Evolutionary conservation across 768 basidiomycete genomes (phyloP).

Genomic region (Calocera viscosa): DNA sequence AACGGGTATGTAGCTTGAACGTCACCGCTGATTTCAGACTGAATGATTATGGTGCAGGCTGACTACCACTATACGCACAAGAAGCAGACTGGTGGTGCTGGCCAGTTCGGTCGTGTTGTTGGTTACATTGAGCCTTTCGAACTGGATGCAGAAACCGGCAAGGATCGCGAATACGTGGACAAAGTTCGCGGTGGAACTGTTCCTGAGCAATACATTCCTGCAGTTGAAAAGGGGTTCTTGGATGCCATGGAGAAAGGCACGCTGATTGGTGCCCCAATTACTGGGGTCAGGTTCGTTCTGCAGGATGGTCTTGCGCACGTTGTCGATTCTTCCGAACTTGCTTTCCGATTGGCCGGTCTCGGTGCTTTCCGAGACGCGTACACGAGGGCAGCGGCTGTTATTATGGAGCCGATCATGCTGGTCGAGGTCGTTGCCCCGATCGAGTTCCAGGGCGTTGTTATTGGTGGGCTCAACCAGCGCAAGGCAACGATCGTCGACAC

Average conservation of each 20-base stretch:
- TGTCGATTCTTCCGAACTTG: constrained; percentile 92
- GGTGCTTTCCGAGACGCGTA: constrained; percentile 90
- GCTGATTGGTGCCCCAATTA: constrained; percentile 75
- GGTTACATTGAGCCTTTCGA: constrained; percentile 87
- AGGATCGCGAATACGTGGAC: constrained; percentile 44
- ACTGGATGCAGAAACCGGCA: constrained; percentile 61
- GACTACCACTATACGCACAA: constrained; percentile 89
- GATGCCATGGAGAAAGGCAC: constrained; percentile 88
- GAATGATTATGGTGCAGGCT: constrained; percentile 25
- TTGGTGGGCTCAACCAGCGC: constrained; percentile 84
- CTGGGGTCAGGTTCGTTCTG: constrained; percentile 73
- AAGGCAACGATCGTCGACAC: constrained; percentile 91
- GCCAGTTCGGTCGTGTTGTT: constrained; percentile 88
- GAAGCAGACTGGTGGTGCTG: constrained; percentile 96
- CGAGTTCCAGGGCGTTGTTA: constrained; percentile 92
- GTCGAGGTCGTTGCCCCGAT: constrained; percentile 92
- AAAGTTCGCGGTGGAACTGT: background rate
- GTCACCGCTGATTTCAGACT: background rate
- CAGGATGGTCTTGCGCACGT: constrained; percentile 86
- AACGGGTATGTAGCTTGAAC: constrained; percentile 27
- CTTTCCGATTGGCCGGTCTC: constrained; percentile 81
- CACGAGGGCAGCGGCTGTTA: constrained; percentile 57
- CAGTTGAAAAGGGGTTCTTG: constrained; percentile 61
- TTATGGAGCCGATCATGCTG: constrained; percentile 97
- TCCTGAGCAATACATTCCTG: background rate